phyloP scores from a whole-genome alignment of 768 basidiomycete genomes.

The Tulasnella sp. region DNA sequence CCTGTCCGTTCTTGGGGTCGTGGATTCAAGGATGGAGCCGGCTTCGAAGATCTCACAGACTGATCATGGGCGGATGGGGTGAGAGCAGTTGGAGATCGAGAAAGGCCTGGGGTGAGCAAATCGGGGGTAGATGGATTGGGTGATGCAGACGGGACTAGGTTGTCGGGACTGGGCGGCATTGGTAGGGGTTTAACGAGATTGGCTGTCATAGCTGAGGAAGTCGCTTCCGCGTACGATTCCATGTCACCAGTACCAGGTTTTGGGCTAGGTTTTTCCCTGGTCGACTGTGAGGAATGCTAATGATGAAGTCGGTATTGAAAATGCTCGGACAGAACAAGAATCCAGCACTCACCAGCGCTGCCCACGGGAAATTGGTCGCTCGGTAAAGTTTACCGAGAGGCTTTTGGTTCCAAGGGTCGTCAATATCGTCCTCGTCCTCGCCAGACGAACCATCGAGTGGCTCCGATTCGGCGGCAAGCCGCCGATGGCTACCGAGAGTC shows the following conservation, averaged over 20 bases:
- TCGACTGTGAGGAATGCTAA: neutral
- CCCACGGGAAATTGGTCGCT: neutral
- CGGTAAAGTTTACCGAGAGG: neutral
- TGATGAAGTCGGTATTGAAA: neutral
- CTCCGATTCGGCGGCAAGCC: too few species aligned
- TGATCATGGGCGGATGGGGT: neutral
- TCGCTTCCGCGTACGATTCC: too few species aligned
- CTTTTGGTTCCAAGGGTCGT: neutral
- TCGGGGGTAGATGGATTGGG: neutral
- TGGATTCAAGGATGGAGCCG: neutral
- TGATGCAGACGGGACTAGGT: neutral
- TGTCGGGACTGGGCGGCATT: neutral
- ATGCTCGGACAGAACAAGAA: neutral
- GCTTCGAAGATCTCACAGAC: neutral
- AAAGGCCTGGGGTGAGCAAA: neutral
- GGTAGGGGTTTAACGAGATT: neutral
- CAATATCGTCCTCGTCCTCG: neutral
- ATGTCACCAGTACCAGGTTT: too few species aligned
- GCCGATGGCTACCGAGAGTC: too few species aligned
- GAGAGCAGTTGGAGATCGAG: neutral
- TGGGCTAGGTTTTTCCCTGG: too few species aligned
- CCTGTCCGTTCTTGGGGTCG: too few species aligned
- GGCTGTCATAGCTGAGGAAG: too few species aligned
- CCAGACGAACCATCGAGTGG: too few species aligned
- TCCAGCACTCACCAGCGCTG: neutral